These are phyloP conservation scores for Colletotrichum simmondsii DNA, from an alignment of 2,329 filamentous ascomycete genomes.

Conservation along the genomic window DNA sequence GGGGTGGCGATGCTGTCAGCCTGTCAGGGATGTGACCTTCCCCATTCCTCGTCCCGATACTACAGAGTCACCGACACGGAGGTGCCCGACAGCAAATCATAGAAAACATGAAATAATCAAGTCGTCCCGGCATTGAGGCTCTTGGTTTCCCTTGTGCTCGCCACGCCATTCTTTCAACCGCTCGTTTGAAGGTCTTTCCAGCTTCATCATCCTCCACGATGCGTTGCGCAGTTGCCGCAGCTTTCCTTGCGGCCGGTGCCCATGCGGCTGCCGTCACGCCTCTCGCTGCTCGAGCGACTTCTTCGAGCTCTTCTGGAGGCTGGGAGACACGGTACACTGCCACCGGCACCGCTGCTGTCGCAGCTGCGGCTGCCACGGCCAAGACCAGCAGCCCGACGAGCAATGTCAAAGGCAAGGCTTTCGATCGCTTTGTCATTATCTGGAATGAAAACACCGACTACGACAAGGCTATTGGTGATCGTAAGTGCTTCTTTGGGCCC, in stretches of 20 bases:
- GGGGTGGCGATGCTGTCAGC: not conserved
- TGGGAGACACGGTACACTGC: constrained; percentile 60
- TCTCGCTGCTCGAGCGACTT: constrained; percentile 2
- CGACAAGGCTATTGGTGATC: constrained; percentile 71
- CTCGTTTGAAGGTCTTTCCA: not conserved
- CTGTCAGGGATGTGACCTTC: not conserved
- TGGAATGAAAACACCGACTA: constrained; percentile 85
- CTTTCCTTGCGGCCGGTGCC: constrained; percentile 41
- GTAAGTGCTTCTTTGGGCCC: not conserved
- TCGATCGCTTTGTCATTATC: constrained; percentile 78
- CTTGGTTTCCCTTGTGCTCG: not conserved
- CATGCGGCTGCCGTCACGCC: constrained; percentile 36
- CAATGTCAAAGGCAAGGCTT: constrained; percentile 75
- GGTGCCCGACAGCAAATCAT: not conserved
- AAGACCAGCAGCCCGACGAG: constrained; percentile 69
- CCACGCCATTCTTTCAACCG: not conserved
- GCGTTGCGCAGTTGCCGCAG: constrained; percentile 20
- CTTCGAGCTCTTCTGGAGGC: constrained; percentile 24
- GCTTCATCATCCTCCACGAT: not conserved
- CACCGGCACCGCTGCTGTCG: constrained; percentile 61
- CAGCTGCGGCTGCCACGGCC: constrained; percentile 68
- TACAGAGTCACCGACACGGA: not conserved
- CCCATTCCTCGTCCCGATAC: not conserved
- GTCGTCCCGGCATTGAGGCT: not conserved
- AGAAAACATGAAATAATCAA: not conserved